Base-by-base conservation (phyloP, 108 stramenopile species). In the Parietichytrium sp. region DNA sequence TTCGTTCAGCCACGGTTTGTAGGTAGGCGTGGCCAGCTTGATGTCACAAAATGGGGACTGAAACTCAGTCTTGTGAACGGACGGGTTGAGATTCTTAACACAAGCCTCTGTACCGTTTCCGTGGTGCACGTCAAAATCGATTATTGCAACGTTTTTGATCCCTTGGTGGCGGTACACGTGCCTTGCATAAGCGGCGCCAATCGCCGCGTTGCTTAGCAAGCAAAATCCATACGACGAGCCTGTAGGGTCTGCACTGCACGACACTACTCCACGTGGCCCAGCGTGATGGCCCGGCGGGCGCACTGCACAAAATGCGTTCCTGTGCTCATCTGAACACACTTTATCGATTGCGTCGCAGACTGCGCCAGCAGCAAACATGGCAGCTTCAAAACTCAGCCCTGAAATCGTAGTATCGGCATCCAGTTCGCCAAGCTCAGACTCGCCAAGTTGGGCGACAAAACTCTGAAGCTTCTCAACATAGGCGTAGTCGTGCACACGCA, bases 281-380 rank as follows among this genome's bases (percentile, higher is more conserved):
- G 97, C 97, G 88, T 99, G 98, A 86, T 99, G 98, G 45, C 98
- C 98, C 3, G 98, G 98, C 23, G 98, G 98, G 33, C 98, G 93
- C 55, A 99, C 90, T 3, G 94, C 95, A 79, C 96, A 97, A 84
- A 99, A 99, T 4, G 85, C 90, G 79, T 91, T 91, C 4, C 83
- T 53, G 78, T 83, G 50, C 27, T 27, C 25, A 38, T 88, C 84
- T 16, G 36, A 13, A 82, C 87, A 47, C 12, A 88, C 88, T 12
- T 78, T 29, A 72, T 91, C 89, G 3, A 91, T 82, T 25, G 86
- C 90, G 38, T 54, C 29, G 82, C 88, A 88, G 13, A 83, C 86
- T 3, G 89, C 38, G 29, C 87, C 89, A 3, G 98, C 95, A 3
- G 93, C 96, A 42, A 88, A 84, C 61, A 95, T 80, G 27, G 97